A percentile compares a stretch with the other conserved stretches of the same genome.
phyloP scores from a whole-genome alignment of 2,329 filamentous ascomycete genomes.

The Sporothrix euskadiensis region DNA sequence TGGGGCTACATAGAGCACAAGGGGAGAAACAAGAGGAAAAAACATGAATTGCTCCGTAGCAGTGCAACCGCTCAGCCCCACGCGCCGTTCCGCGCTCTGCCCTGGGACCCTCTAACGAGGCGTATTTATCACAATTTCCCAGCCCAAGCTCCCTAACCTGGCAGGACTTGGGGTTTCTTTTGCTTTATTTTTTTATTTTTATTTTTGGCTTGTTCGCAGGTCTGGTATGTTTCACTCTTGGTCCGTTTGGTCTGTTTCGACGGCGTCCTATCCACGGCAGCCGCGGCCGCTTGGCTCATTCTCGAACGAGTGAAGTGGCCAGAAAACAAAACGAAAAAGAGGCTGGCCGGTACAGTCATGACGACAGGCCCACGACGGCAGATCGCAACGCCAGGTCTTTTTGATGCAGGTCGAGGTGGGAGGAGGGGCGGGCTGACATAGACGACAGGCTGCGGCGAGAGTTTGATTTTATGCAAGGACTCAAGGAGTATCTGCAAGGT shows the following conservation, averaged over 20 bases:
- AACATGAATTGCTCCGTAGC: background rate
- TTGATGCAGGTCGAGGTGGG: background rate
- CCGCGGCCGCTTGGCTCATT: background rate
- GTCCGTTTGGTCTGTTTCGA: background rate
- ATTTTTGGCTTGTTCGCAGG: background rate
- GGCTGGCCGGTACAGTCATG: constrained; percentile 5
- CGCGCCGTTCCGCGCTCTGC: constrained; percentile 28
- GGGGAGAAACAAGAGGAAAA: background rate
- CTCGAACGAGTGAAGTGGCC: background rate
- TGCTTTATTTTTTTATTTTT: background rate
- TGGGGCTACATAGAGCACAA: background rate
- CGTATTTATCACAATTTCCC: constrained; percentile 17
- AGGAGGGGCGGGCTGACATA: background rate
- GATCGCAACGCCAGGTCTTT: background rate
- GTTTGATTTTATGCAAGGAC: background rate
- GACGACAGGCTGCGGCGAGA: background rate
- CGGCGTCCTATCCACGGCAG: background rate
- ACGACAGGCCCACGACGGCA: constrained; percentile 19
- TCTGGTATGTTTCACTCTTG: background rate
- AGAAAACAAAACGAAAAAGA: background rate
- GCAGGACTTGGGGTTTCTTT: background rate
- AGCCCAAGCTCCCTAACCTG: background rate
- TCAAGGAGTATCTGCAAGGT: background rate
- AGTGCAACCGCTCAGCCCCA: constrained; percentile 30
- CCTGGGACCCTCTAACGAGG: constrained; percentile 22